These are phyloP conservation scores for Plasmodium gonderi DNA, from an alignment of 169 alveolate species.

Conservation along the genomic window DNA sequence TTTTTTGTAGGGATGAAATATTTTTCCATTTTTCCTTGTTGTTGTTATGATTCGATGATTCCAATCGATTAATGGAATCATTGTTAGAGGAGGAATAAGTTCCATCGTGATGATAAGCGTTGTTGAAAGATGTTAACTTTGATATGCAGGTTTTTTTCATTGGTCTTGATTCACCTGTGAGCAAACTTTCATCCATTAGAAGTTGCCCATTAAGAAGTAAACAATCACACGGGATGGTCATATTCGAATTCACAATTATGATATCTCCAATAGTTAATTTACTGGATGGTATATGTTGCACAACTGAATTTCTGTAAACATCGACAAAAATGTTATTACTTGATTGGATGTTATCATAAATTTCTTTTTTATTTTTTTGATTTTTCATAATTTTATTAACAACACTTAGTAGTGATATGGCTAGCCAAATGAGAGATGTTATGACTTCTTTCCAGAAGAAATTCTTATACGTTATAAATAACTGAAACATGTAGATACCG, in stretches of 20 bases:
- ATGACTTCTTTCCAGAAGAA: conserved; percentile 84
- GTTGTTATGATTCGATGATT: too few species aligned
- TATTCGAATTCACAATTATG: conserved; percentile 78
- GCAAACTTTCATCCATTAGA: conserved; percentile 88
- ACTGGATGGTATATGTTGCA: conserved; percentile 79
- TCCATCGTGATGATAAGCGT: too few species aligned
- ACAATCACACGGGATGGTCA: conserved; percentile 90
- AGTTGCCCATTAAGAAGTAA: conserved; percentile 87
- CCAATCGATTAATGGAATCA: not conserved
- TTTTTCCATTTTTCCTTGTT: not conserved
- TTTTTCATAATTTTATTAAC: conserved; percentile 80
- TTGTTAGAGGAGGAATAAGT: not conserved
- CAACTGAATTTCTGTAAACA: conserved; percentile 81
- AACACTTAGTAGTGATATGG: conserved; percentile 77
- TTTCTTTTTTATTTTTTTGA: conserved; percentile 83
- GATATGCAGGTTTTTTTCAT: conserved; percentile 85
- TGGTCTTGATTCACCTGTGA: conserved; percentile 92
- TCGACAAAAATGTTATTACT: conserved; percentile 76
- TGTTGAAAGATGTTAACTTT: conserved; percentile 66
- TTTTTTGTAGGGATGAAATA: not conserved
- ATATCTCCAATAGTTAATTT: conserved; percentile 87
- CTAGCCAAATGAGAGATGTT: conserved; percentile 84
- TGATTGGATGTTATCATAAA: conserved; percentile 77
- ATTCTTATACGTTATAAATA: conserved; percentile 81
- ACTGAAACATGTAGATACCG: conserved; percentile 83